phyloP scores from a whole-genome alignment of 257 asterid genomes.

The Penstemon newberryi region DNA sequence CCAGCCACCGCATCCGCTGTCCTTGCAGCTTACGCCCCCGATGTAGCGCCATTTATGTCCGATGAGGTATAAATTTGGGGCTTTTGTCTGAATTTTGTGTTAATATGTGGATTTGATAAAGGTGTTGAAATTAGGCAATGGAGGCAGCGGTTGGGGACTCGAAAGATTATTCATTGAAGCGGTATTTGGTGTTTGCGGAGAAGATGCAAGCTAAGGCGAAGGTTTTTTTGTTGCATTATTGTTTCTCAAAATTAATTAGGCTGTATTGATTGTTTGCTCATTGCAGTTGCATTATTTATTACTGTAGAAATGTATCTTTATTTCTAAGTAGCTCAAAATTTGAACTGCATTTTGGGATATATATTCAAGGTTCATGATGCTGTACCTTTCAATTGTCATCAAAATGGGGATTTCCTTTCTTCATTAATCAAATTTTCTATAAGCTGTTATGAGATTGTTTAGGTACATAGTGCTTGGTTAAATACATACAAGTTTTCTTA shows the following conservation, averaged over 20 bases:
- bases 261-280: background rate
- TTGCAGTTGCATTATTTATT: background rate
- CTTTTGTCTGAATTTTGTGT: background rate
- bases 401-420: background rate
- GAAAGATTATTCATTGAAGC: slow-evolving; percentile 79
- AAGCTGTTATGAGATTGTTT: too few species aligned
- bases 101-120: background rate
- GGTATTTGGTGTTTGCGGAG: slow-evolving; percentile 56
- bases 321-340: too few species aligned
- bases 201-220: slow-evolving; percentile 68
- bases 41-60: slow-evolving; percentile 87
- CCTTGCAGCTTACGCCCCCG: slow-evolving; percentile 82
- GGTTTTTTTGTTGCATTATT: slow-evolving; percentile 39
- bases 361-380: too few species aligned
- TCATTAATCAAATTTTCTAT: background rate
- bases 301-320: background rate
- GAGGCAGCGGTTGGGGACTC: slow-evolving; percentile 62
- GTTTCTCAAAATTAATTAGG: background rate
- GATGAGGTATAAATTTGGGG: slow-evolving; percentile 52
- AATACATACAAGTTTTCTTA: background rate
- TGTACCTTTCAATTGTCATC: background rate
- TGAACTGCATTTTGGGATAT: too few species aligned
- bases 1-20: slow-evolving; percentile 96
- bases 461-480: too few species aligned
- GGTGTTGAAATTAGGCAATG: slow-evolving; percentile 57